Conservation (phyloP, 345 rosid species). For the Lenwebbia sp. region DNA sequence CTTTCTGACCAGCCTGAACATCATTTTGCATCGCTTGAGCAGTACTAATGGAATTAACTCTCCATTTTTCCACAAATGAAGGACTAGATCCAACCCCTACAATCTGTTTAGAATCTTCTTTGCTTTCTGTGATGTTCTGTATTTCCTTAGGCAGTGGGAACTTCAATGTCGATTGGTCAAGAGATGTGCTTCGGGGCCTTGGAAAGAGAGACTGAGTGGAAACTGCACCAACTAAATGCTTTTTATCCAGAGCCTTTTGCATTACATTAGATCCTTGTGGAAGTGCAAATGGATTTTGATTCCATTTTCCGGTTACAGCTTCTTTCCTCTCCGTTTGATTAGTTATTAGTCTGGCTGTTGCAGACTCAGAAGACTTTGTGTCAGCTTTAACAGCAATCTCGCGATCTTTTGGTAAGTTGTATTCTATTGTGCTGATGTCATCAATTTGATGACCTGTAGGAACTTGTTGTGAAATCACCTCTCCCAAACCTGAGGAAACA, state of each 20-base stretch:
- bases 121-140: constrained; percentile 1
- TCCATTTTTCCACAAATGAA: constrained; percentile 21
- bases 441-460: constrained; percentile 4
- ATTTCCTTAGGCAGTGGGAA: constrained; percentile 12
- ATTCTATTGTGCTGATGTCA: constrained; percentile 10
- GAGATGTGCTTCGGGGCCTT: constrained; percentile 20
- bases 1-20: constrained; percentile 20
- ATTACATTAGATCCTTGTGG: constrained; percentile 11
- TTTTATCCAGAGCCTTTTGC: constrained; percentile 11
- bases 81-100: constrained; percentile 19
- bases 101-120: constrained; percentile 22
- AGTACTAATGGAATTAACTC: constrained; percentile 4
- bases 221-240: constrained; percentile 16
- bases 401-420: neutral
- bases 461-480: constrained; percentile 10
- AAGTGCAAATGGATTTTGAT: neutral
- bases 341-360: constrained; percentile 5
- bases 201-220: constrained; percentile 17
- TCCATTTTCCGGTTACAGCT: neutral
- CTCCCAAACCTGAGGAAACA: constrained; percentile 19
- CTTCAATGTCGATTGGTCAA: constrained; percentile 27
- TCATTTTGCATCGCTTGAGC: constrained; percentile 17
- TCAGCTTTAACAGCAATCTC: constrained; percentile 17
- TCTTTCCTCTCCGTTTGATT: constrained; percentile 10
- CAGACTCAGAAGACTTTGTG: constrained; percentile 17